Evolutionary conservation across 257 asterid species (phyloP), one percentile per base, ranked within the genome.

Genomic region (Solanum pinnatisectum): DNA sequence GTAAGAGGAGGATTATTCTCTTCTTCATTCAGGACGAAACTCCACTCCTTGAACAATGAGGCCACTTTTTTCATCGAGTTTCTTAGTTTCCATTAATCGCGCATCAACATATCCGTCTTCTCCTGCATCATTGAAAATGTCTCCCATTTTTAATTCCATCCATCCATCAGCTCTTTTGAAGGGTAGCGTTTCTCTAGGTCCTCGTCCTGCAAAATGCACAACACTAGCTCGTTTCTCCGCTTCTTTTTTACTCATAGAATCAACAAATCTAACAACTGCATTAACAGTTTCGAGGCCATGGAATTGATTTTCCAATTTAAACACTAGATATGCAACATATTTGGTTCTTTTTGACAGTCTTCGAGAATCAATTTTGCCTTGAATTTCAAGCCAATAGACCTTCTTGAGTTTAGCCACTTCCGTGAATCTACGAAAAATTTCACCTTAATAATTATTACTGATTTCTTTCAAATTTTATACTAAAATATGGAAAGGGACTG

Each of bases 61-160:
- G 5, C 52, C 52, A 4, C 2, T 12, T 44, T 44, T 44, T 12
- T 44, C 52, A 12, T 44, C 2, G 52, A 44, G 56, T 44, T 4
- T 44, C 56, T 44, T 1, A 44, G 90, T 89, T 92, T 94, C 98
- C 49, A 88, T 90, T 90, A 95, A 89, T 6, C 74, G 74, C 0
- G 22, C 36, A 90, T 92, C 96, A 37, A 93, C 91, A 72, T 92
- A 92, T 4, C 91, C 83, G 0, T 76, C 37, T 30, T 68, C 76
- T 27, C 76, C 76, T 0, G 23, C 20, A 6, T 68, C 76, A 68
- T 68, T 68, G 88, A 84, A 88, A 82, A 95, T 93, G 83, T 85
- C 91, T 10, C 96, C 97, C 87, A 94, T 78, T 32, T 90, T 91
- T 5, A 94, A 88, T 90, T 95, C 98, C 91, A 90, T 46, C 98